These are phyloP conservation scores for Cardiosporidium cionae DNA, from an alignment of 169 alveolate genomes.

Conservation along the genomic window DNA sequence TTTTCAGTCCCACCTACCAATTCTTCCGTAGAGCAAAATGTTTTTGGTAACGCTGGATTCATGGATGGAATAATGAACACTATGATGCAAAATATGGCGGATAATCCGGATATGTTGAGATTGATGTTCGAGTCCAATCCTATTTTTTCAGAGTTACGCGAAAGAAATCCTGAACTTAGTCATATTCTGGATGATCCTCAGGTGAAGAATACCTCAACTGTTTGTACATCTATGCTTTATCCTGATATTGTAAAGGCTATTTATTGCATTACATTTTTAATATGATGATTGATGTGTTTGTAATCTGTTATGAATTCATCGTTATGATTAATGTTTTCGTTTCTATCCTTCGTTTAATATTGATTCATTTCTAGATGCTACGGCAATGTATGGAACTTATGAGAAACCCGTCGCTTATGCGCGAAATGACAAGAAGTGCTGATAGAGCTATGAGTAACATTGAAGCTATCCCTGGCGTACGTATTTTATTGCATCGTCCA, in stretches of 20 bases:
- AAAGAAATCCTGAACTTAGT: constrained; percentile 48
- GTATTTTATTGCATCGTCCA: background rate
- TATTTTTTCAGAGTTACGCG: constrained; percentile 38
- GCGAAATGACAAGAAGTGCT: constrained; percentile 52
- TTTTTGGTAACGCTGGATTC: too few species aligned
- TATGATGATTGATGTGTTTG: background rate
- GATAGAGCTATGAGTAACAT: constrained; percentile 53
- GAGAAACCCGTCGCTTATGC: constrained; percentile 45
- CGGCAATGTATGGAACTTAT: constrained; percentile 39
- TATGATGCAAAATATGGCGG: constrained; percentile 28
- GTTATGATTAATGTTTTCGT: background rate
- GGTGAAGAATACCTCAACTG: background rate
- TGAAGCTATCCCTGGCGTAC: constrained; percentile 50
- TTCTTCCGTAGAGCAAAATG: too few species aligned
- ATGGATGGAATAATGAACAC: too few species aligned
- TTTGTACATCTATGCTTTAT: background rate
- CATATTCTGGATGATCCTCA: constrained; percentile 50
- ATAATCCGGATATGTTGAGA: constrained; percentile 41
- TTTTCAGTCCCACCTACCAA: too few species aligned
- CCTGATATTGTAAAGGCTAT: background rate
- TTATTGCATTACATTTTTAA: background rate
- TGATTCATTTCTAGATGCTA: constrained; percentile 35
- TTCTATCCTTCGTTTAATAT: too few species aligned
- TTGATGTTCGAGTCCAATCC: constrained; percentile 46
- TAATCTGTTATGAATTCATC: background rate